phyloP scores from a whole-genome alignment of 176 grass and related monocot species.

The Coix lacrymajobi region DNA sequence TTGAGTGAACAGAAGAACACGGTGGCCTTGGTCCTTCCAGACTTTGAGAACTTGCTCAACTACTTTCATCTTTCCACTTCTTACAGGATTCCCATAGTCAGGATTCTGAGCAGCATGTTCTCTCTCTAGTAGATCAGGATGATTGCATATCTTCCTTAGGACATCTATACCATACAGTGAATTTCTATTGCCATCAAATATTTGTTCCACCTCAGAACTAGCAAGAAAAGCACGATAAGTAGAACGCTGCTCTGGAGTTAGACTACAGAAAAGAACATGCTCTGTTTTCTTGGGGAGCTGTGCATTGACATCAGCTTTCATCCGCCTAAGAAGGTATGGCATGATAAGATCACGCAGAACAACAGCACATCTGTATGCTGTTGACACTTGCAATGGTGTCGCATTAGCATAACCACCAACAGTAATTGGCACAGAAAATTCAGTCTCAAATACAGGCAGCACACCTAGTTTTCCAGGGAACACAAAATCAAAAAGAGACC shows the following conservation, averaged over 20 bases:
- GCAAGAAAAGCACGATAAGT: conserved; percentile 85
- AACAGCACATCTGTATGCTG: conserved; percentile 89
- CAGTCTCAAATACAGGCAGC: conserved; percentile 80
- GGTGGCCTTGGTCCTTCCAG: conserved; percentile 91
- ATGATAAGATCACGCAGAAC: conserved; percentile 80
- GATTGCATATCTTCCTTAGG: conserved; percentile 90
- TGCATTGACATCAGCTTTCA: conserved; percentile 96
- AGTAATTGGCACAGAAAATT: conserved; percentile 93
- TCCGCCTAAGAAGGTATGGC: conserved; percentile 93
- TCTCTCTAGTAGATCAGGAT: conserved; percentile 92
- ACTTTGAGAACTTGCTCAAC: conserved; percentile 77
- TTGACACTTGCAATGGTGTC: conserved; percentile 89
- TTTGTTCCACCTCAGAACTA: conserved; percentile 94
- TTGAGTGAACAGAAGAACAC: conserved; percentile 81
- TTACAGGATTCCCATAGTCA: conserved; percentile 79
- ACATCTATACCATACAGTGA: conserved; percentile 92
- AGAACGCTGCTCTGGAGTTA: conserved; percentile 60
- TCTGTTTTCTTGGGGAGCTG: conserved; percentile 93
- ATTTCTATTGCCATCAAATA: conserved; percentile 88
- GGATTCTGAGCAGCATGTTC: conserved; percentile 69
- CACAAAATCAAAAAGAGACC: conserved; percentile 98
- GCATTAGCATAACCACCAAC: conserved; percentile 92
- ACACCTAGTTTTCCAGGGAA: conserved; percentile 98
- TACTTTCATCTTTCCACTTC: conserved; percentile 96
- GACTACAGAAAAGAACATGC: conserved; percentile 89